A percentile compares a stretch with the other conserved stretches of the same genome.
These are phyloP conservation scores for Fusarium sacchari DNA, from an alignment of 2,329 filamentous ascomycete species.

Conservation along the genomic window DNA sequence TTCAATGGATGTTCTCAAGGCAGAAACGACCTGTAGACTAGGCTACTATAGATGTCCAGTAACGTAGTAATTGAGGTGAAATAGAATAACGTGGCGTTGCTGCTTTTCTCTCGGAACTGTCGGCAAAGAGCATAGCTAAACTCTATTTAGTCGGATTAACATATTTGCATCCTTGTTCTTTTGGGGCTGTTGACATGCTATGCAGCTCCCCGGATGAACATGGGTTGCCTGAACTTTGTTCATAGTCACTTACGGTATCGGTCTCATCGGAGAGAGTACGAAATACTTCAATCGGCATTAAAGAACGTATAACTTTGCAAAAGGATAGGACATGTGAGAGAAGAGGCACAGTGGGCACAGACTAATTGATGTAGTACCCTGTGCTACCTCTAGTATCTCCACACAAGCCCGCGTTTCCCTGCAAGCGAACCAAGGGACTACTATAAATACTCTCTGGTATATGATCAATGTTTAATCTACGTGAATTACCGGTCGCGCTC, in stretches of 20 bases:
- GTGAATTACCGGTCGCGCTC: too few species aligned
- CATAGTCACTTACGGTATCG: too few species aligned
- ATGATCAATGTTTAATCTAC: too few species aligned
- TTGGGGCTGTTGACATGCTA: accelerated
- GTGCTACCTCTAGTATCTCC: background rate
- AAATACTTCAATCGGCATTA: too few species aligned
- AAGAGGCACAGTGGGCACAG: accelerated
- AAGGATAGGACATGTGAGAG: background rate
- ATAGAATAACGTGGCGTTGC: accelerated
- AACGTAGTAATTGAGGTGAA: background rate
- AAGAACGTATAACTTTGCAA: too few species aligned
- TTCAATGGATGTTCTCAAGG: too few species aligned
- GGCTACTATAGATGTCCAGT: accelerated
- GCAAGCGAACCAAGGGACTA: too few species aligned
- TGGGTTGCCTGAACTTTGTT: background rate
- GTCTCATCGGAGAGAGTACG: too few species aligned
- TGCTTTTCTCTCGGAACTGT: background rate
- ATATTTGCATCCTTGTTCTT: background rate
- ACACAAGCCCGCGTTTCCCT: too few species aligned
- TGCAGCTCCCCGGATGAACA: accelerated
- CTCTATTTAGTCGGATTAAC: background rate
- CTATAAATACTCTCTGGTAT: too few species aligned
- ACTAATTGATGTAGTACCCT: background rate
- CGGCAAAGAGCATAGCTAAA: background rate
- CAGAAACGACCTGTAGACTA: accelerated